Evolutionary conservation across 2,329 filamentous ascomycete genomes (phyloP).

Genomic region (Monosporascus sp.): DNA sequence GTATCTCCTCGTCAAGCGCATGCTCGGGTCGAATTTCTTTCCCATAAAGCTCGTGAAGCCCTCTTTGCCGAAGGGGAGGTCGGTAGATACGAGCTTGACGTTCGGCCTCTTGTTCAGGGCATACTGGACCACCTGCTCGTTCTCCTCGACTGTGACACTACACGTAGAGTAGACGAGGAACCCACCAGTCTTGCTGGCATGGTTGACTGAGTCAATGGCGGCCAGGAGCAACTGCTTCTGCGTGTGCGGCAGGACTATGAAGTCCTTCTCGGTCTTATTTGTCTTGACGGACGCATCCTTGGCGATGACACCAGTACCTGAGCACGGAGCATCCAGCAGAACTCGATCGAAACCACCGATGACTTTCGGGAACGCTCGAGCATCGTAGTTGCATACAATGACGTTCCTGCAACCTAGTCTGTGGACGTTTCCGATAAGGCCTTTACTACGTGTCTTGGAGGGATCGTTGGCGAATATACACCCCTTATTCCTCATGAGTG

Average conservation of each 20-base stretch:
- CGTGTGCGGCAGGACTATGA: constrained; percentile 84
- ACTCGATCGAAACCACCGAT: constrained; percentile 96
- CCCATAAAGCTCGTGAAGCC: constrained; percentile 88
- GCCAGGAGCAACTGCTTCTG: constrained; percentile 92
- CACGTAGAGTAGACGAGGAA: constrained; percentile 97
- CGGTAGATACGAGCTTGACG: constrained; percentile 87
- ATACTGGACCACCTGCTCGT: constrained; percentile 91
- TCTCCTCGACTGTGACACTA: constrained; percentile 87
- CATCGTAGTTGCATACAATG: constrained; percentile 93
- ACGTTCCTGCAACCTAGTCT: constrained; percentile 90
- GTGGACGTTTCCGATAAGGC: constrained; percentile 96
- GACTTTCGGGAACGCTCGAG: constrained; percentile 86
- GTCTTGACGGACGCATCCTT: constrained; percentile 98
- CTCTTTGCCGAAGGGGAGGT: constrained; percentile 82
- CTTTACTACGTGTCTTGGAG: constrained; percentile 88
- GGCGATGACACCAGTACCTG: constrained; percentile 92
- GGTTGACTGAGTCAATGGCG: constrained; percentile 92
- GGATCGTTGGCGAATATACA: constrained; percentile 95
- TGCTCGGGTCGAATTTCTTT: constrained; percentile 82
- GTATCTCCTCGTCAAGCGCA: constrained; percentile 79
- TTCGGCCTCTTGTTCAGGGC: constrained; percentile 88
- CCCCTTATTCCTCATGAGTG: constrained; percentile 95
- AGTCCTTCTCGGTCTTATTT: constrained; percentile 94
- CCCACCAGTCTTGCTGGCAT: constrained; percentile 84
- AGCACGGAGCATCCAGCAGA: constrained; percentile 89